phyloP scores from a whole-genome alignment of 2,329 filamentous ascomycete genomes.

The Ophiocordyceps camponoti-floridani region DNA sequence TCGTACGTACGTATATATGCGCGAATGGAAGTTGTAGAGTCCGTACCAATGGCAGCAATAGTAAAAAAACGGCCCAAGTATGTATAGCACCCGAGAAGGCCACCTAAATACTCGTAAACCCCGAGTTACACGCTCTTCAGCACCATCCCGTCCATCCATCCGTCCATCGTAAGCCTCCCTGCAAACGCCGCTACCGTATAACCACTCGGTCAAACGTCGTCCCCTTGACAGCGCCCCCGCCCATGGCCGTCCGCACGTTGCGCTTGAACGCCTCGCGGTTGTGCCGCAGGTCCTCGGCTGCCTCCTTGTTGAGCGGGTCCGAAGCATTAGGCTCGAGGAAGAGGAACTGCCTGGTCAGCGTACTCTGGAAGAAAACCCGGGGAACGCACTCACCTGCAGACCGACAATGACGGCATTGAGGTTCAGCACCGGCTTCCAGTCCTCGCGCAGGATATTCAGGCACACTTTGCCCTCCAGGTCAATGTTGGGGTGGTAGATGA shows the following conservation, averaged over 20 bases:
- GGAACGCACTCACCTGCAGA: conserved; percentile 44
- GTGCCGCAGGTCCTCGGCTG: conserved; percentile 73
- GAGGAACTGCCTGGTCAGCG: conserved; percentile 49
- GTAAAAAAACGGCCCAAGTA: too few relatives aligned
- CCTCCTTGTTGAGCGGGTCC: conserved; percentile 96
- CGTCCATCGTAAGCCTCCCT: neutral
- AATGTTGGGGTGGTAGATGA: conserved; percentile 99
- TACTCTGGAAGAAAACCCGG: neutral
- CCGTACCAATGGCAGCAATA: too few relatives aligned
- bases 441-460: conserved; percentile 89
- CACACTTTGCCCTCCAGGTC: conserved; percentile 96
- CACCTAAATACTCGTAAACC: too few relatives aligned
- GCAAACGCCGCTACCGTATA: neutral
- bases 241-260: conserved; percentile 75
- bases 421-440: conserved; percentile 98
- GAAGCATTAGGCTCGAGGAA: conserved; percentile 96
- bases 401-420: conserved; percentile 93
- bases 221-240: conserved; percentile 57
- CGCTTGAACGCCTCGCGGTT: conserved; percentile 82
- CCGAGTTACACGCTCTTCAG: neutral
- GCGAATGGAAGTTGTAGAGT: too few relatives aligned
- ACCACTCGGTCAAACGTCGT: conserved; percentile 58
- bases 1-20: too few relatives aligned
- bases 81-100: too few relatives aligned
- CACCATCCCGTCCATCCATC: neutral